Evolutionary conservation across 2,329 filamentous ascomycete species (phyloP).

Genomic region (Curvularia hawaiiensis): DNA sequence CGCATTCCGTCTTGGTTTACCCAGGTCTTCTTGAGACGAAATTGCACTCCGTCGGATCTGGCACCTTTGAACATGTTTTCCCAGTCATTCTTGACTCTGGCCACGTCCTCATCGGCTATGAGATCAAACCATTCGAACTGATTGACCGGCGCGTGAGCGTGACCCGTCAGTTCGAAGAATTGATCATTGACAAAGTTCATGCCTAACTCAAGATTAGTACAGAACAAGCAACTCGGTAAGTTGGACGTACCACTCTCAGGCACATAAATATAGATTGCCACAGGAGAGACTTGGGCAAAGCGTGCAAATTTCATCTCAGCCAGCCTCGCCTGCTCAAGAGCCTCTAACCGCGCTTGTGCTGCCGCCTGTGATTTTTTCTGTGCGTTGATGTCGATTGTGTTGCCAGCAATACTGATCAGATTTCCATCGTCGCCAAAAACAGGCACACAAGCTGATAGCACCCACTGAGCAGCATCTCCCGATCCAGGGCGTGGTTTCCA

Average conservation of each 20-base stretch:
- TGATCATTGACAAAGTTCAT: slow-evolving; percentile 40
- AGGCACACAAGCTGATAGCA: slow-evolving; percentile 38
- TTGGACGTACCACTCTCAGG: slow-evolving; percentile 23
- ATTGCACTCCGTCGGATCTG: slow-evolving; percentile 26
- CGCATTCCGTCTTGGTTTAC: slow-evolving; percentile 31
- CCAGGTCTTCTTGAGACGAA: slow-evolving; percentile 37
- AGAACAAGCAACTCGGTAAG: not conserved
- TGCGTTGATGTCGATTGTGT: slow-evolving; percentile 40
- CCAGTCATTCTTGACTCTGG: slow-evolving; percentile 25
- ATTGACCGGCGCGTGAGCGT: slow-evolving; percentile 18
- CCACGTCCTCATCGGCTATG: slow-evolving; percentile 30
- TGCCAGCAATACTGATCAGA: slow-evolving; percentile 38
- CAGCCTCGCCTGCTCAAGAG: slow-evolving; percentile 30
- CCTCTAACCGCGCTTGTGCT: slow-evolving; percentile 30
- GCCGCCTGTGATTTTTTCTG: slow-evolving; percentile 37
- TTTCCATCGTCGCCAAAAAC: slow-evolving; percentile 34
- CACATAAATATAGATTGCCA: slow-evolving; percentile 34
- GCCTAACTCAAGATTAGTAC: slow-evolving; percentile 16
- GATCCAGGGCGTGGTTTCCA: slow-evolving; percentile 34
- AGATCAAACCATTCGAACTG: slow-evolving; percentile 26
- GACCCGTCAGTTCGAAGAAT: slow-evolving; percentile 35
- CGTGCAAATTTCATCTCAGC: slow-evolving; percentile 35
- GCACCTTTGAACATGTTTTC: slow-evolving; percentile 20
- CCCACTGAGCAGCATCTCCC: slow-evolving; percentile 29
- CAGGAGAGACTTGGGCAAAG: slow-evolving; percentile 34